Evolutionary conservation across 1,139 yeast species (phyloP), one percentile per base, ranked within the genome.

Genomic region (Magnusiomyces magnusii): DNA sequence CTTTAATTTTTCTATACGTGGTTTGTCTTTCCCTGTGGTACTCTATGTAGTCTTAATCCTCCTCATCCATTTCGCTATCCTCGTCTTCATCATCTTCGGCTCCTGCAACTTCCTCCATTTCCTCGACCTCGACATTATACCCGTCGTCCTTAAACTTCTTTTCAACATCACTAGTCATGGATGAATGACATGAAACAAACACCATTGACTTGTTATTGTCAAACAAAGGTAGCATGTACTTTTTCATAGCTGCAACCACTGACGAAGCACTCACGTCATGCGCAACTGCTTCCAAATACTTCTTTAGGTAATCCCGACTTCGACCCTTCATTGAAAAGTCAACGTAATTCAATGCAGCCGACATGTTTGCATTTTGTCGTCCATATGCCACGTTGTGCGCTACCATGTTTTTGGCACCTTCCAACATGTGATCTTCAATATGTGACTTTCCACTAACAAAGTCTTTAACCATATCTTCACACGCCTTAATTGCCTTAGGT

Each of bases 141-240:
- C 96, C 96, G 53, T 75, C 74, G 0, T 67, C 66, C 23, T 67
- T 69, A 61, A 91, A 81, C 59, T 78, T 83, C 21, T 69, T 70
- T 50, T 73, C 72, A 60, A 88, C 75, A 5, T 74, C 75, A 0
- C 76, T 81, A 1, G 76, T 71, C 67, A 85, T 86, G 1, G 84
- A 76, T 3, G 93, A 86, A 63, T 93, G 91, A 60, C 93, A 80
- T 65, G 92, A 84, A 10, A 86, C 75, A 68, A 90, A 91, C 7
- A 87, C 78, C 53, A 81, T 75, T 3, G 95, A 84, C 1, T 72
- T 72, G 0, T 75, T 68, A 2, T 83, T 65, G 47, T 82, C 78
- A 70, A 92, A 92, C 60, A 92, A 57, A 3, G 73, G 74, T 54
- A 66, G 52, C 21, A 73, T 53, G 57, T 87, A 88, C 63, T 78